Conservation (phyloP, 2,329 filamentous ascomycete species). For the Aspergillus sergii region DNA sequence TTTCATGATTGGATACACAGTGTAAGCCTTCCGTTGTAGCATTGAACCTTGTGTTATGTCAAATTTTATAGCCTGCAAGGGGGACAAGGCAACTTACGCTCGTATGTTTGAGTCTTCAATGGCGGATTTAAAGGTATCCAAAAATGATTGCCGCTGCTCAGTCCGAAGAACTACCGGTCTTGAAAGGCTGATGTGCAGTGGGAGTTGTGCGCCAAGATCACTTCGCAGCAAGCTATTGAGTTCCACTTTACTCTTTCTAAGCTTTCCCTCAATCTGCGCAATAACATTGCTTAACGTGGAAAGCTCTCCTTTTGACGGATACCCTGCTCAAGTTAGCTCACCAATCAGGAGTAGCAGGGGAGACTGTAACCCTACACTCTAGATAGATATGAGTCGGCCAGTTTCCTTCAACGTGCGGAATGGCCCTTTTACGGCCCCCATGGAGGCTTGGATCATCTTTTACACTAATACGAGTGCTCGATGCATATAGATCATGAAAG, state of each 20-base stretch:
- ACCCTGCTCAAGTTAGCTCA: conserved; percentile 37
- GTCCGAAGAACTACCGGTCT: conserved; percentile 75
- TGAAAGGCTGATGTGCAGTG: conserved; percentile 89
- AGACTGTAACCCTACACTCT: conserved; percentile 69
- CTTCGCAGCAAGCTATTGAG: conserved; percentile 73
- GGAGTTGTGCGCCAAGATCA: conserved; percentile 74
- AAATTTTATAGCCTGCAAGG: neutral
- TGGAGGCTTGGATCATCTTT: conserved; percentile 83
- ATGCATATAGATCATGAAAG: conserved; percentile 90
- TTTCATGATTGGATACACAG: conserved; percentile 69
- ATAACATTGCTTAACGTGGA: conserved; percentile 34
- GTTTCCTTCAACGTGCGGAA: conserved; percentile 82
- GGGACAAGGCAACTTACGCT: conserved; percentile 42
- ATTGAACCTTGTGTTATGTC: conserved; percentile 48
- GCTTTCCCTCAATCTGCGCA: conserved; percentile 34
- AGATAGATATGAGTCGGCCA: conserved; percentile 94
- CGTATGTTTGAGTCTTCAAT: conserved; percentile 47
- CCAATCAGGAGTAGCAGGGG: conserved; percentile 4
- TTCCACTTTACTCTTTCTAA: conserved; percentile 41
- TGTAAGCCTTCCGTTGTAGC: conserved; percentile 52
- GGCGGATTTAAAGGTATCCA: conserved; percentile 54
- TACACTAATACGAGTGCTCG: conserved; percentile 74
- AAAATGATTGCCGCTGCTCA: conserved; percentile 70
- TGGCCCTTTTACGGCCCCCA: conserved; percentile 77
- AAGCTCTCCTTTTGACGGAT: conserved; percentile 41